Evolutionary conservation across 257 asterid genomes (phyloP), one percentile per base, ranked within the genome.

Genomic region (Lycium ferocissimum): DNA sequence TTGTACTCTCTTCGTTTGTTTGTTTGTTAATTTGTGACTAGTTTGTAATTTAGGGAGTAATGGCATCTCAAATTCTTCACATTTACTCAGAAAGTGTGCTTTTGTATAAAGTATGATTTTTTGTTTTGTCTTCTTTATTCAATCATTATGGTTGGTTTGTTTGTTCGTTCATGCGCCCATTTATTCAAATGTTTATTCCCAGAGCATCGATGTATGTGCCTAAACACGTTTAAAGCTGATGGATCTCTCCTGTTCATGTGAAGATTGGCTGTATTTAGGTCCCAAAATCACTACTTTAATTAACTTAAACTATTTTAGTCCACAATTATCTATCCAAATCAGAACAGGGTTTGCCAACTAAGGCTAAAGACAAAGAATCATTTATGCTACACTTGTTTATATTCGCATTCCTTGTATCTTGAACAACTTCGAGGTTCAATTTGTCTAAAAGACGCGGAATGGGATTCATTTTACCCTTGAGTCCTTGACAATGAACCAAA

Each of bases 21-120:
- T 71, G 38, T 40, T 7, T 61, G 13, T 81, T 84, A 85, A 40
- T 69, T 80, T 58, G 72, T 71, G n/a, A 85, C 80, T 85, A 87
- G 82, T 65, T 38, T 79, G 88, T 83, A 80, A 80, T 81, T 86
- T 47, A 78, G 87, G 17, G 83, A 66, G 57, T 71, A 70, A 75
- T 22, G 33, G 33, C 33, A 26, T 26, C 33, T 26, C 33, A 26
- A 47, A 26, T 26, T 26, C 33, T 26, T 26, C 33, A 83, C 83
- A 85, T 85, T 83, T 85, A 80, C 79, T 69, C 62, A 61, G 37
- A 40, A 12, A 70, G 7, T 65, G 18, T 43, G 51, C 69, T 75
- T 75, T 81, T 79, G 85, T 85, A 82, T 57, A 26, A 26, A 26
- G 33, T 26, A 66, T 76, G 80, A 78, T 20, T 62, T 26, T 26